phyloP scores from a whole-genome alignment of 257 asterid genomes.

The Primulina eburnea region DNA sequence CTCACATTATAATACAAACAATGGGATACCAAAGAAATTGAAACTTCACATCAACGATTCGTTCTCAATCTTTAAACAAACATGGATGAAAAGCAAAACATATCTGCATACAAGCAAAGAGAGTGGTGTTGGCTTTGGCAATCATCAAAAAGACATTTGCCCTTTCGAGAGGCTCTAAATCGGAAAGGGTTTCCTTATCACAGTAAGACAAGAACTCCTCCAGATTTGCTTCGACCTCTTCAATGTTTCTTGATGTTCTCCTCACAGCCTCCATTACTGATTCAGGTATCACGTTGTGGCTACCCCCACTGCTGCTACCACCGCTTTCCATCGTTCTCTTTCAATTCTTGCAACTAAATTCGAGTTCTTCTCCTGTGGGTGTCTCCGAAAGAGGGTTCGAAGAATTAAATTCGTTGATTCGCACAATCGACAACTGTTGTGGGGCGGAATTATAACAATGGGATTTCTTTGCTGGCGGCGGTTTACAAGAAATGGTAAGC shows the following conservation, averaged over 20 bases:
- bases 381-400: constrained; percentile 11
- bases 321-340: constrained; percentile 37
- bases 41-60: neutral
- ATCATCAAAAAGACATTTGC: constrained; percentile 67
- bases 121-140: constrained; percentile 69
- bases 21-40: neutral
- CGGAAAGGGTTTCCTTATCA: constrained; percentile 57
- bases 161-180: constrained; percentile 76
- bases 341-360: constrained; percentile 15
- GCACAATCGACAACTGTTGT: neutral
- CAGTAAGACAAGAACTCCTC: constrained; percentile 59
- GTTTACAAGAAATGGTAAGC: neutral
- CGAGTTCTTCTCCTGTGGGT: neutral
- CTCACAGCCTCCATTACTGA: constrained; percentile 68
- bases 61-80: constrained; percentile 2
- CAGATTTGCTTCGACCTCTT: constrained; percentile 60
- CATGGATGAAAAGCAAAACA: neutral
- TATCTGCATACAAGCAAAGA: constrained; percentile 57
- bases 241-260: constrained; percentile 65
- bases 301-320: constrained; percentile 32
- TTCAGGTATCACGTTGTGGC: constrained; percentile 55
- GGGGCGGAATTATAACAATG: neutral
- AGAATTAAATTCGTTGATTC: neutral
- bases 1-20: constrained; percentile 3
- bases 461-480: neutral